Conservation (phyloP, 2,329 filamentous ascomycete species). For the Diaporthe longicolla region DNA sequence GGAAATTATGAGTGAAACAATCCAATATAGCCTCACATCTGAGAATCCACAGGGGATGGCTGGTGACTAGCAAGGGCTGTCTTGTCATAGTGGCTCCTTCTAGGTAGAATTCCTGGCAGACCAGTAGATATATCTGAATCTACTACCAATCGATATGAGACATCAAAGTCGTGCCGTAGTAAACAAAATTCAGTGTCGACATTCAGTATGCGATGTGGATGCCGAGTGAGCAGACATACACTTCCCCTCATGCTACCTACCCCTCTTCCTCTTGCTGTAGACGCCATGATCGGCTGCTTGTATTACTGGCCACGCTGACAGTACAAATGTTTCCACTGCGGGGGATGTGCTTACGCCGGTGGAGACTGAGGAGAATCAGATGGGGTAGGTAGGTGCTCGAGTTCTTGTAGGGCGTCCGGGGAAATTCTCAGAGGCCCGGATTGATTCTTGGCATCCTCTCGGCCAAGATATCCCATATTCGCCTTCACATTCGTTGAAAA, state of each 20-base stretch:
- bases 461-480: not conserved
- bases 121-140: no score
- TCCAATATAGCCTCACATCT: no score
- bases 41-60: no score
- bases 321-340: not conserved
- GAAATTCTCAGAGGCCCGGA: not conserved
- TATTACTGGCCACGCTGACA: not conserved
- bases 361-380: not conserved
- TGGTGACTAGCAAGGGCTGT: no score
- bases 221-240: not conserved
- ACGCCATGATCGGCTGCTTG: not conserved
- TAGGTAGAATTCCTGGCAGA: no score
- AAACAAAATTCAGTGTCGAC: no score
- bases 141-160: no score
- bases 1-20: no score
- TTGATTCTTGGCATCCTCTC: not conserved
- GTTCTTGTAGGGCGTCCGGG: not conserved
- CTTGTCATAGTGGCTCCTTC: no score
- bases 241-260: constrained; percentile 10
- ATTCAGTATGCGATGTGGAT: not conserved
- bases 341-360: constrained; percentile 1
- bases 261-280: not conserved
- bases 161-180: no score
- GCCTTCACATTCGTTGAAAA: not conserved
- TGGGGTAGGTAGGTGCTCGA: not conserved